Evolutionary conservation across 139 green algal species (phyloP).

Genomic region (Zygnema circumcarinatum): DNA sequence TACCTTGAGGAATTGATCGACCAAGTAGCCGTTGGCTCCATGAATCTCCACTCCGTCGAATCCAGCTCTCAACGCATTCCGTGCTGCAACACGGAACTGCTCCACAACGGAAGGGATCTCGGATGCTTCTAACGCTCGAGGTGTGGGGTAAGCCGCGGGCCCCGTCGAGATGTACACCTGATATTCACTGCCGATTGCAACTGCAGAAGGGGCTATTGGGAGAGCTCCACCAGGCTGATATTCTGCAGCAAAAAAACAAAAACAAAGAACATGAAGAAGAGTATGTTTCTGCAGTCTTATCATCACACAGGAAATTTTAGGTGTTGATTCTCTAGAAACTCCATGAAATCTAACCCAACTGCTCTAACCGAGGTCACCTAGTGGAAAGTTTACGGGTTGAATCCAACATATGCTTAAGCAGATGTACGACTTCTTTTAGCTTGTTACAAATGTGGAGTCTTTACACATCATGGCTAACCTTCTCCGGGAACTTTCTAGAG

Average conservation of each 20-base stretch:
- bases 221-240: constrained; percentile 67
- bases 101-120: constrained; percentile 31
- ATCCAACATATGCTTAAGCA: too few species aligned
- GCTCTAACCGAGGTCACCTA: neutral
- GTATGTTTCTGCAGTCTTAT: neutral
- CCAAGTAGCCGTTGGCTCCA: constrained; percentile 69
- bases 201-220: constrained; percentile 70
- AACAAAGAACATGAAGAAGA: neutral
- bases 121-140: neutral
- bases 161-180: constrained; percentile 53
- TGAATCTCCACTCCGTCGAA: constrained; percentile 70
- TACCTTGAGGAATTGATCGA: constrained; percentile 63
- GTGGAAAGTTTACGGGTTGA: neutral
- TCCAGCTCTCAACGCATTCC: constrained; percentile 48
- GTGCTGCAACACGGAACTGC: constrained; percentile 48
- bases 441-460: too few species aligned
- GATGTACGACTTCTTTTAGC: too few species aligned
- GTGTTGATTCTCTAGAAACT: neutral
- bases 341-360: neutral
- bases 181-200: constrained; percentile 33
- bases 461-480: neutral
- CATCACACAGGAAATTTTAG: neutral
- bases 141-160: neutral
- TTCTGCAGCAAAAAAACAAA: constrained; percentile 37
- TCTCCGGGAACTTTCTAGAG: neutral